Percentiles rank a stretch among this genome's conserved stretches.
These are phyloP conservation scores for Naegleria gruberi DNA, from an alignment of 208 protist genomes.

Conservation along the genomic window DNA sequence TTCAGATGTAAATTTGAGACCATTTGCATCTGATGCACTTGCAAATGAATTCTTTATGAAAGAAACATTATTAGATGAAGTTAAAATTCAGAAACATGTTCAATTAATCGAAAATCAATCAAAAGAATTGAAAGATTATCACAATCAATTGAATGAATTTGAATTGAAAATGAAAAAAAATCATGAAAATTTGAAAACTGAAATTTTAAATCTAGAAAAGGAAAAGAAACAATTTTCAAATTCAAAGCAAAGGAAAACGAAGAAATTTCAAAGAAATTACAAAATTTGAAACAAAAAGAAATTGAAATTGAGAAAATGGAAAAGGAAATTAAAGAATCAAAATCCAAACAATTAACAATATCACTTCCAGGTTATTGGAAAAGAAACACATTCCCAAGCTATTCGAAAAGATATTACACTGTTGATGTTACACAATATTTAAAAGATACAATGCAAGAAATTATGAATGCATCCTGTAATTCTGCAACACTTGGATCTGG, in stretches of 20 bases:
- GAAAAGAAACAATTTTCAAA: too few relatives aligned
- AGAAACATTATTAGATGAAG: not conserved
- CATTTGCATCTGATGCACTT: not conserved
- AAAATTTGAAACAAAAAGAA: too few relatives aligned
- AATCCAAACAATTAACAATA: not conserved
- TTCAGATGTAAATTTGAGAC: not conserved
- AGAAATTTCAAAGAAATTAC: not conserved
- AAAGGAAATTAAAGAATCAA: not conserved
- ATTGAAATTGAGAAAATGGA: too few relatives aligned
- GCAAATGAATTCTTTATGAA: not conserved
- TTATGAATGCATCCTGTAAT: not conserved
- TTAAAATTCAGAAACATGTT: not conserved
- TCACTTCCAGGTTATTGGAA: not conserved
- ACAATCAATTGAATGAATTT: not conserved
- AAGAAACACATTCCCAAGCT: too few relatives aligned
- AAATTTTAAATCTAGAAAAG: too few relatives aligned
- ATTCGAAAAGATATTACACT: too few relatives aligned
- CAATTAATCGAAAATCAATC: not conserved
- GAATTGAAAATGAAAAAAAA: not conserved
- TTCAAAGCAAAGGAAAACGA: not conserved
- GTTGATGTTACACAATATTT: not conserved
- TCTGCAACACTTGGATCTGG: not conserved
- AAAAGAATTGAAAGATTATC: not conserved
- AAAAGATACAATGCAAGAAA: not conserved
- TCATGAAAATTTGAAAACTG: too few relatives aligned